Evolutionary conservation across 495 filamentous ascomycete species (phyloP), one percentile per base, ranked within the genome.

Genomic region (Annulohypoxylon nitens): DNA sequence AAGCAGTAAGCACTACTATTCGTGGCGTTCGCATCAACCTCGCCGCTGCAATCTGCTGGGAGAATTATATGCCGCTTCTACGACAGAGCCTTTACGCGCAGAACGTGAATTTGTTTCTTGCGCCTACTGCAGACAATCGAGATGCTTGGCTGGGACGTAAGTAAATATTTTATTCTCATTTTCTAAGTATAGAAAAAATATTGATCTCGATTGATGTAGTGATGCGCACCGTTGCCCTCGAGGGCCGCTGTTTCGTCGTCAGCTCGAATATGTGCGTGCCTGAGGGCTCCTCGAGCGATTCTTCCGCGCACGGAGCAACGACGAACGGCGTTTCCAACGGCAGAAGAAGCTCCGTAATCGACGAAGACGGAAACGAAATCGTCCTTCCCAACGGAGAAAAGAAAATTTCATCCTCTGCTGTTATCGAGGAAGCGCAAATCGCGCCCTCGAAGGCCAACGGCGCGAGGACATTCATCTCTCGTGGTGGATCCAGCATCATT

Each of bases 51-150:
- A 97, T 98, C 47, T 98, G 95, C 83, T 98, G 95, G 95, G 95
- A 98, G 81, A 98, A 93, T 72, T 97, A 93, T 77, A 98, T 98
- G 95, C 95, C 95, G 0, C 82, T 98, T 18, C 86, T 98, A 1
- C 80, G 84, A 3, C 84, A 86, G 57, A 73, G 90, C 20, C 85
- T 98, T 16, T 98, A 98, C 75, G 86, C 88, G 2, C 95, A 98
- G 80, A 97, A 97, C 76, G 91, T 97, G 64, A 97, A 95, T 76
- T 83, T 98, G 20, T 98, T 97, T 75, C 89, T 98, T 14, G 94
- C 95, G 0, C 95, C 95, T 0, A 98, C 95, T 1, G 95, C 95
- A 8, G 95, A 98, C 80, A 88, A 84, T 20, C 87, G 95, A 43
- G 91, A 95, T 75, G 90, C 93, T 1, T 98, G 95, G 95, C 80